Evolutionary conservation across 352 stramenopile species (phyloP).

Genomic region (Elongisporangium undulatum): DNA sequence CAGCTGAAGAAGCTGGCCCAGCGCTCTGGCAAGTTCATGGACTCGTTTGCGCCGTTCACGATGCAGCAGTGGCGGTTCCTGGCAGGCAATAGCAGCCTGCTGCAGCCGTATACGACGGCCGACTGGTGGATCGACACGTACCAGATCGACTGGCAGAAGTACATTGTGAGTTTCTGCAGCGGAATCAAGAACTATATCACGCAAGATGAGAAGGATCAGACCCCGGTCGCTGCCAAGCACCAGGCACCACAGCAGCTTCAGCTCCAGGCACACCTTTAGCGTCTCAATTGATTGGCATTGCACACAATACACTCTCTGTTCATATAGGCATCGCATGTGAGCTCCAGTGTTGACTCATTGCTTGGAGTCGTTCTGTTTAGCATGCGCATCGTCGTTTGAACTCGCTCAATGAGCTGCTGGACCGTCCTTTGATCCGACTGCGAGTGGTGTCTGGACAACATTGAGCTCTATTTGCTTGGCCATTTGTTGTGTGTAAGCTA

Average conservation of each 20-base stretch:
- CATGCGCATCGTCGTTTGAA: too few relatives aligned
- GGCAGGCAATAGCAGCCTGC: conserved; percentile 35
- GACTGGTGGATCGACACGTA: conserved; percentile 65
- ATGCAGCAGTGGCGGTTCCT: conserved; percentile 83
- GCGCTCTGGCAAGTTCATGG: conserved; percentile 65
- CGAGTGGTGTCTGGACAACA: too few relatives aligned
- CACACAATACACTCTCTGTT: too few relatives aligned
- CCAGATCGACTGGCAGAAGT: conserved; percentile 80
- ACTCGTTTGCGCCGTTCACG: conserved; percentile 85
- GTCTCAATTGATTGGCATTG: too few relatives aligned
- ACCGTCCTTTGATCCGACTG: too few relatives aligned
- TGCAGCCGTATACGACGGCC: conserved; percentile 21
- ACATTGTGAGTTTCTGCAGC: conserved; percentile 82
- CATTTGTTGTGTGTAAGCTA: background rate
- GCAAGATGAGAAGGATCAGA: conserved; percentile 62
- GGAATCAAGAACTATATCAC: conserved; percentile 82
- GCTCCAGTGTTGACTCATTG: too few relatives aligned
- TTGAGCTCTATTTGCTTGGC: background rate
- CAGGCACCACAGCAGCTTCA: too few relatives aligned
- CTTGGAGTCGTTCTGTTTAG: too few relatives aligned
- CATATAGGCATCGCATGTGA: too few relatives aligned
- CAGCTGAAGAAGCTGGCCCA: conserved; percentile 71
- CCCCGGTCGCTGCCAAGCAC: conserved; percentile 9
- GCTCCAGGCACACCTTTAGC: too few relatives aligned
- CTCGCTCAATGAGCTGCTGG: too few relatives aligned